These are phyloP conservation scores for Nephelium lappaceum DNA, from an alignment of 345 rosid genomes.

Conservation along the genomic window DNA sequence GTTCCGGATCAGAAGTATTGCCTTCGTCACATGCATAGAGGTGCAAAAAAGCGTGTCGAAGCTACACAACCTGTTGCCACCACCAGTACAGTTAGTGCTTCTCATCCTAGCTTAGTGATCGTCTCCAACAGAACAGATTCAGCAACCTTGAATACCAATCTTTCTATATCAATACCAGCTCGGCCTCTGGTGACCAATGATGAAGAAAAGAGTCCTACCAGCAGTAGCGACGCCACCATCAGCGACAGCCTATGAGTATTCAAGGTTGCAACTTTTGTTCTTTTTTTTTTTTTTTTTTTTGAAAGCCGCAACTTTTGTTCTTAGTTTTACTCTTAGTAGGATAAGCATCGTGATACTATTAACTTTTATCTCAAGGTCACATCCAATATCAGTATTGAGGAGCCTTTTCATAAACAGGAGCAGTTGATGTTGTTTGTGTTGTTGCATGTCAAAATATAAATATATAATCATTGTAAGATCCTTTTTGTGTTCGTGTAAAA, in stretches of 20 bases:
- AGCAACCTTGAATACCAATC: slow-evolving; percentile 25
- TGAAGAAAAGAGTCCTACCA: slow-evolving; percentile 33
- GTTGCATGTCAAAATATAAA: not conserved
- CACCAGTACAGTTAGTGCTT: not conserved
- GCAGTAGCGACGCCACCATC: slow-evolving; percentile 63
- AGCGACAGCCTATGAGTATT: slow-evolving; percentile 40
- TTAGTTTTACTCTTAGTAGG: slow-evolving; percentile 30
- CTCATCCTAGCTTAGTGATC: not conserved
- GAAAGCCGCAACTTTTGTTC: slow-evolving; percentile 32
- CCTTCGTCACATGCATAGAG: slow-evolving; percentile 67
- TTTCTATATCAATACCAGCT: slow-evolving; percentile 39
- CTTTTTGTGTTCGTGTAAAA: not conserved
- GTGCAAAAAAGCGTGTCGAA: slow-evolving; percentile 39
- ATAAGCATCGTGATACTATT: not conserved
- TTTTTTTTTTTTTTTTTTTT: no score
- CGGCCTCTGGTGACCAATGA: slow-evolving; percentile 27
- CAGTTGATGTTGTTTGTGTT: not conserved
- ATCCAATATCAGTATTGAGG: slow-evolving; percentile 9
- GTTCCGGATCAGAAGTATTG: slow-evolving; percentile 67
- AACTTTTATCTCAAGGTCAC: not conserved
- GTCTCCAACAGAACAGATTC: slow-evolving; percentile 13
- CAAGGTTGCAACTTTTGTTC: slow-evolving; percentile 22
- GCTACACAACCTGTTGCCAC: slow-evolving; percentile 13
- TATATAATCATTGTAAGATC: slow-evolving; percentile 1
- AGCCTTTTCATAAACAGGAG: not conserved